Evolutionary conservation across 176 grass and related monocot species (phyloP), one percentile per base, ranked within the genome.

Genomic region (Musa acuminata): DNA sequence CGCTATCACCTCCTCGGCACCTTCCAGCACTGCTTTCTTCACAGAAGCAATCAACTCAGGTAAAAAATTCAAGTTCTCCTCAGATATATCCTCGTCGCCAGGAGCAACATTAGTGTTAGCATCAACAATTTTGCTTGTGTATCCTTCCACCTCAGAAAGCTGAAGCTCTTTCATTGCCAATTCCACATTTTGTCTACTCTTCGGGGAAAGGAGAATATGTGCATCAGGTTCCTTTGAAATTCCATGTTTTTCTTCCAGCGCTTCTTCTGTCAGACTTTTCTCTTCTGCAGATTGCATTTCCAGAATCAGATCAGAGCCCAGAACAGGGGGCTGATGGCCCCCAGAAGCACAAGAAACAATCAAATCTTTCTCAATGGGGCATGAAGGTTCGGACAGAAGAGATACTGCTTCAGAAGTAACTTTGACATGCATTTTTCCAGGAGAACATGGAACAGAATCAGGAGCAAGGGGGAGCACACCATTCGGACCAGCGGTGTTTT

Each of bases 41-140:
- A 93, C 85, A 75, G 95, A 84, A 48, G 86, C 84, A 71, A 86
- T 86, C 77, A 97, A 76, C 48, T 97, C 85, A 19, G 87, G 86
- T 73, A 91, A 73, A 54, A 88, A 82, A 65, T 72, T 83, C 83
- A 87, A 75, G 71, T 62, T 84, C 74, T 80, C 87, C 57, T 83
- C 78, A 6, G 73, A 75, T 81, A 80, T 74, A 77, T 81, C 50
- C 53, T 72, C 75, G 80, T 80, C 79, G 80, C 88, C 78, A 75
- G 78, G 67, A 67, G 78, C 17, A 53, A 53, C 49, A n/a, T 73
- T 26, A 83, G 70, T 58, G 11, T 83, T 65, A 78, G 64, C 82
- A 22, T 80, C 79, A 67, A 53, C 55, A 14, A 58, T 51, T 71
- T 78, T 86, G 29, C 3, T 52, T 73, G 0, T 76, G 8, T 52